Evolutionary conservation across 106 monocot genomes (phyloP), one percentile per base, ranked within the genome.

Genomic region (Acanthochlamys bracteata): DNA sequence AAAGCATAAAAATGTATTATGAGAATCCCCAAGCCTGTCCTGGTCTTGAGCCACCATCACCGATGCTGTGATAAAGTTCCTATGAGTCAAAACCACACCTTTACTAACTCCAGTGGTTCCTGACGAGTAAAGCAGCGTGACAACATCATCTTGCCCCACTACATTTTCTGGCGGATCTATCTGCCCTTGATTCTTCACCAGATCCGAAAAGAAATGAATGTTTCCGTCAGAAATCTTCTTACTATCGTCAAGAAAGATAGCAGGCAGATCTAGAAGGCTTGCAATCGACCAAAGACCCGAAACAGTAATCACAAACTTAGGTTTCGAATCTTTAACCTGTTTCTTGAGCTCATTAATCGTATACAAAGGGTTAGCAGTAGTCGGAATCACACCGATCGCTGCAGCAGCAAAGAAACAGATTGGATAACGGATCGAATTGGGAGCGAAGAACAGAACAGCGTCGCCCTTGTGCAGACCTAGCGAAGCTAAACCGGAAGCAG

Each of bases 51-150:
- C 56, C 46, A 49, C n/a, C 88, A 88, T 88, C 11, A 71, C 1
- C 6, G 63, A 66, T 2, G 82, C 4, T 52, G 62, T 60, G 10
- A 88, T 85, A 74, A 93, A 85, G 80, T 88, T 93, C 40, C 84
- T 55, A 55, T 93, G 92, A 1, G 82, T 84, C 55, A 88, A 58
- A 16, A 85, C 49, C 7, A 93, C 92, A 2, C 92, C 92, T 64
- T 93, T 93, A 73, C 77, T 93, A 7, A 53, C 70, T 20, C 92
- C 92, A 0, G 88, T 93, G 4, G 92, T 93, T 24, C 92, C 92
- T 8, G 88, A 93, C 1, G 92, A 93, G 80, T 93, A 93, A 9
- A 93, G 71, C 19, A 93, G 70, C 45, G 82, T 84, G 21, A 82
- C 88, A 0, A 71, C 52, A 66, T 93, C 92, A 19, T 53, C 12